phyloP scores from a whole-genome alignment of 2,329 filamentous ascomycete genomes.

The Talaromyces verruculosus region DNA sequence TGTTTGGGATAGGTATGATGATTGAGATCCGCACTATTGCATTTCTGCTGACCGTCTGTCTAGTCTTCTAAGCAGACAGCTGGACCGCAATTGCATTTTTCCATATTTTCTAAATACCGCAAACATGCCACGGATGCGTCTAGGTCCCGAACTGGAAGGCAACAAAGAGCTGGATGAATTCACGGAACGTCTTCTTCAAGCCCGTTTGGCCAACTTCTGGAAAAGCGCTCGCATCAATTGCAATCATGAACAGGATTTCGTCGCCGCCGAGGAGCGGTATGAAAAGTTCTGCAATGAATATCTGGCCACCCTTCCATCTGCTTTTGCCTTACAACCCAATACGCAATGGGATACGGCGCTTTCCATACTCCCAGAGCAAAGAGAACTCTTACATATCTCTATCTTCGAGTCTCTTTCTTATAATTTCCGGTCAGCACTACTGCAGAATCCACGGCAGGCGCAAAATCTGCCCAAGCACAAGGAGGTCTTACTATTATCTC shows the following conservation, averaged over 20 bases:
- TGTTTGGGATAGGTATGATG: not conserved
- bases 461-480: not conserved
- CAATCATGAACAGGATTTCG: not conserved
- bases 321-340: not conserved
- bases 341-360: not conserved
- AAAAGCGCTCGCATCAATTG: no score
- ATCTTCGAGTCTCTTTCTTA: constrained; percentile 4
- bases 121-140: constrained; percentile 2
- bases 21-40: no score
- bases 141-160: not conserved
- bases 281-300: not conserved
- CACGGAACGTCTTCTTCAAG: constrained; percentile 1
- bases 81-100: not conserved
- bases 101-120: not conserved
- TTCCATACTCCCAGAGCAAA: not conserved
- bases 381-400: not conserved
- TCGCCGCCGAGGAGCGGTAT: not conserved
- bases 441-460: not conserved
- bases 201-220: constrained; percentile 2
- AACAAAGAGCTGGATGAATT: not conserved
- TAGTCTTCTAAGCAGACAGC: not conserved
- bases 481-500: not conserved
- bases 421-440: not conserved
- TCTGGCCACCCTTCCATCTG: not conserved
- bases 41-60: not conserved